Conservation (phyloP, 495 filamentous ascomycete genomes). For the Diplogelasinospora grovesii region DNA sequence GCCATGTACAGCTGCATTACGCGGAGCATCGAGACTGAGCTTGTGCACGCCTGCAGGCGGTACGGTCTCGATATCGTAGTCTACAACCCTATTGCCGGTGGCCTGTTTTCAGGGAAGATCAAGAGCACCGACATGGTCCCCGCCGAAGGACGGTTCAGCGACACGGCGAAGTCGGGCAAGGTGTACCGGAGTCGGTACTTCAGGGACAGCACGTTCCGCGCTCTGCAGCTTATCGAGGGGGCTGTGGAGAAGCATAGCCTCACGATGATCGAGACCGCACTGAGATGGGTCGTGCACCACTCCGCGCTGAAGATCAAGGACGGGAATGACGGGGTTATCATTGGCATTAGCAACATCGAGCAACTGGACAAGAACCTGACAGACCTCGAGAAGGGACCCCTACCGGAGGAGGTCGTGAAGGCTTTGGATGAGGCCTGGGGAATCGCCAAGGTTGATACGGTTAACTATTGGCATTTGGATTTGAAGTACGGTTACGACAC, state of each 20-base stretch:
- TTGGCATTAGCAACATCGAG: slow-evolving; percentile 67
- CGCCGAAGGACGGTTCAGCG: slow-evolving; percentile 61
- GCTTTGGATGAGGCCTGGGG: slow-evolving; percentile 73
- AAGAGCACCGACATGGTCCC: slow-evolving; percentile 60
- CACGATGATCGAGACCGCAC: slow-evolving; percentile 73
- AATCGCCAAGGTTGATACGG: slow-evolving; percentile 57
- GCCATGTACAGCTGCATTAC: slow-evolving; percentile 68
- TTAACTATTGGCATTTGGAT: slow-evolving; percentile 71
- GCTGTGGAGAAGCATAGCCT: slow-evolving; percentile 68
- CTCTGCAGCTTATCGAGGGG: slow-evolving; percentile 64
- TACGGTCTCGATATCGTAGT: slow-evolving; percentile 83
- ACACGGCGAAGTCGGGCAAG: slow-evolving; percentile 44
- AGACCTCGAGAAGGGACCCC: slow-evolving; percentile 76
- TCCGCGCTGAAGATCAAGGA: slow-evolving; percentile 67
- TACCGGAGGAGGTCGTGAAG: slow-evolving; percentile 77
- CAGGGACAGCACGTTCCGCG: slow-evolving; percentile 68
- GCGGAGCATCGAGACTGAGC: slow-evolving; percentile 71
- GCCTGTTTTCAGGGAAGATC: slow-evolving; percentile 80
- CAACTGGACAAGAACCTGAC: slow-evolving; percentile 73
- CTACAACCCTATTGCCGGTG: slow-evolving; percentile 87
- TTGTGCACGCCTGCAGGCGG: slow-evolving; percentile 71
- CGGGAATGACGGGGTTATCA: slow-evolving; percentile 74
- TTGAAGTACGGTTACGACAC: slow-evolving; percentile 72
- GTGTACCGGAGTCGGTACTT: slow-evolving; percentile 79
- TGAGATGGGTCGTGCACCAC: slow-evolving; percentile 77